Evolutionary conservation across 805 yeast species (phyloP).

Genomic region (Kurtzmaniella cleridarum): DNA sequence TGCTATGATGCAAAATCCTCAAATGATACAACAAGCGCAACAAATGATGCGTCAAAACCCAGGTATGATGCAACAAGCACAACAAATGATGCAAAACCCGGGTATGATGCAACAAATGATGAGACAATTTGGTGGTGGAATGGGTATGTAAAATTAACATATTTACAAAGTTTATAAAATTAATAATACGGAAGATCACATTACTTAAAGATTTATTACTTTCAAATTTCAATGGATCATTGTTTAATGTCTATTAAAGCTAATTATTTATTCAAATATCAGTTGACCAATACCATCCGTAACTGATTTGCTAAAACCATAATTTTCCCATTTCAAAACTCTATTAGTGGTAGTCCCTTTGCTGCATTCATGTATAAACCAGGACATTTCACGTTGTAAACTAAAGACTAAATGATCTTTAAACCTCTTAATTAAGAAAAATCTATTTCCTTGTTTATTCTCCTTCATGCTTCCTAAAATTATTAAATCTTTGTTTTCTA

Average conservation of each 20-base stretch:
- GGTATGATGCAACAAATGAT: conserved; percentile 68
- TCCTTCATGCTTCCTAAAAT: conserved; percentile 2
- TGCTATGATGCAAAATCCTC: conserved; percentile 55
- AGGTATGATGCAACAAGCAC: conserved; percentile 39
- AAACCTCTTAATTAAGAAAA: conserved; percentile 29
- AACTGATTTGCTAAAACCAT: conserved; percentile 16
- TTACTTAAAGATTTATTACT: too few species aligned
- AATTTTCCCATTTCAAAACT: conserved; percentile 19
- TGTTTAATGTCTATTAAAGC: background rate
- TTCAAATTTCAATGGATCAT: too few species aligned
- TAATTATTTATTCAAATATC: conserved; percentile 1
- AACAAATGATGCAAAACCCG: conserved; percentile 47
- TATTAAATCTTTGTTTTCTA: conserved; percentile 5
- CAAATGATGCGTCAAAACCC: conserved; percentile 43
- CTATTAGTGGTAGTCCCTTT: conserved; percentile 2
- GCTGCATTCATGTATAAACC: conserved; percentile 24
- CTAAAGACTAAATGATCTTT: conserved; percentile 30
- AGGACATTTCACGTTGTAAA: conserved; percentile 34
- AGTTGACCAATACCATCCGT: background rate
- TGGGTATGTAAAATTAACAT: conserved; percentile 18
- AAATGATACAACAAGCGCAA: conserved; percentile 43
- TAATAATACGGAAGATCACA: too few species aligned
- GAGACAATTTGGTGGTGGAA: conserved; percentile 72
- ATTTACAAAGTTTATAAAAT: background rate
- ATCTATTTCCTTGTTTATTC: conserved; percentile 9